These are phyloP conservation scores for Aspergillus ruber DNA, from an alignment of 2,329 filamentous ascomycete genomes.

Conservation along the genomic window DNA sequence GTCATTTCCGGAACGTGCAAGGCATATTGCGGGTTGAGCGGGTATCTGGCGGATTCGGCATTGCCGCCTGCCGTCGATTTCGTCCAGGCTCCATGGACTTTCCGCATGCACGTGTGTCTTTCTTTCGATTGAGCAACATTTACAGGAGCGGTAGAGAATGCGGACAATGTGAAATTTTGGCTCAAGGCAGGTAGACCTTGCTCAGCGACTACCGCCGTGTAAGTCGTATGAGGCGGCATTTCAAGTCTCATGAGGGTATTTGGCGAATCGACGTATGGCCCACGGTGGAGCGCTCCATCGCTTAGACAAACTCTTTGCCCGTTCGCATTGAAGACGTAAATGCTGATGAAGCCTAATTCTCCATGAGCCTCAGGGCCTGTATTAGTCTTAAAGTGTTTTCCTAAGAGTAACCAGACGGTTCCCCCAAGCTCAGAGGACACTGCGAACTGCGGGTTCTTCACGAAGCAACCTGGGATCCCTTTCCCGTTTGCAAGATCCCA, in stretches of 20 bases:
- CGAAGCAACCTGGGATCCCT: slow-evolving; percentile 66
- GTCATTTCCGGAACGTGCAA: slow-evolving; percentile 53
- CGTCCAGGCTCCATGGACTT: slow-evolving; percentile 65
- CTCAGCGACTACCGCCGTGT: slow-evolving; percentile 67
- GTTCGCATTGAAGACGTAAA: slow-evolving; percentile 68
- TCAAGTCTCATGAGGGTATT: slow-evolving; percentile 79
- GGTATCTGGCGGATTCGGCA: slow-evolving; percentile 66
- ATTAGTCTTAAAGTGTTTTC: slow-evolving; percentile 72
- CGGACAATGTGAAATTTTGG: slow-evolving; percentile 82
- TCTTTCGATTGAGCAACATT: slow-evolving; percentile 56
- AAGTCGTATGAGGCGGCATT: slow-evolving; percentile 44
- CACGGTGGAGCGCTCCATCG: slow-evolving; percentile 64
- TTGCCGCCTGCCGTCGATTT: slow-evolving; percentile 77
- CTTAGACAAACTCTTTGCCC: slow-evolving; percentile 69
- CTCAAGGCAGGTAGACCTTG: slow-evolving; percentile 65
- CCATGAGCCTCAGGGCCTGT: slow-evolving; percentile 17
- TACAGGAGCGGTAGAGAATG: slow-evolving; percentile 64
- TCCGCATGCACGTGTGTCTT: slow-evolving; percentile 53
- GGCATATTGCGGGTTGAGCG: slow-evolving; percentile 81
- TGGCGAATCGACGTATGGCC: slow-evolving; percentile 87
- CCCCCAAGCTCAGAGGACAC: slow-evolving; percentile 50
- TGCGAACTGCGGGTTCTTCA: slow-evolving; percentile 58
- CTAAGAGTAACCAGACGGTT: slow-evolving; percentile 75
- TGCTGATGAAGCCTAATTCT: slow-evolving; percentile 73
- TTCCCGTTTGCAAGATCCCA: slow-evolving; percentile 59